Evolutionary conservation across 2,329 filamentous ascomycete species (phyloP).

Genomic region (Lasiodiplodia sp.): DNA sequence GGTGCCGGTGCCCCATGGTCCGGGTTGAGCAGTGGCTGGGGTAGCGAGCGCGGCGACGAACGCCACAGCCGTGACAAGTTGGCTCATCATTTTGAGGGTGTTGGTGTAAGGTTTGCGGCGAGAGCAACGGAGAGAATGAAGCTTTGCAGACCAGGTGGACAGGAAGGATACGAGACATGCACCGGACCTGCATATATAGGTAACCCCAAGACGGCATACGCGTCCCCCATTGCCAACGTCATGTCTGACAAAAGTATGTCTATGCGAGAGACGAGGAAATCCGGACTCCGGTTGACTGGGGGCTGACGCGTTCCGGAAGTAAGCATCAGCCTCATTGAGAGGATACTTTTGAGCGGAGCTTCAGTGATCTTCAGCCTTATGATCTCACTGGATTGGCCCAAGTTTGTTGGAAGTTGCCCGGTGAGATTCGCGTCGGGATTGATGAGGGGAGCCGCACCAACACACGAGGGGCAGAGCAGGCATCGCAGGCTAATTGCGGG

Average conservation of each 20-base stretch:
- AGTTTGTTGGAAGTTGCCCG: neutral
- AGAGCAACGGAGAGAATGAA: constrained; percentile 6
- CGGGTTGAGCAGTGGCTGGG: constrained; percentile 17
- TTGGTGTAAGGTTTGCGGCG: constrained; percentile 33
- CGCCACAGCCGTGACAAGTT: constrained; percentile 23
- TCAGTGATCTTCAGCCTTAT: constrained; percentile 27
- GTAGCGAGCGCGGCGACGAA: constrained; percentile 18
- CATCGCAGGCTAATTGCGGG: constrained; percentile 15
- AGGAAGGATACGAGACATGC: constrained; percentile 1
- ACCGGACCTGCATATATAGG: constrained; percentile 25
- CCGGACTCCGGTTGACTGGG: constrained; percentile 9
- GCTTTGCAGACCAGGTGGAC: constrained; percentile 1
- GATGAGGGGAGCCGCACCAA: constrained; percentile 24
- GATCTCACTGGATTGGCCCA: constrained; percentile 22
- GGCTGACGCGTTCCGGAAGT: constrained; percentile 28
- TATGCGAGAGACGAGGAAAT: neutral
- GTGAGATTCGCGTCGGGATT: constrained; percentile 24
- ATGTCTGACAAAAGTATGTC: constrained; percentile 12
- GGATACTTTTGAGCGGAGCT: neutral
- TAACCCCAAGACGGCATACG: constrained; percentile 21
- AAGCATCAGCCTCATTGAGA: constrained; percentile 25
- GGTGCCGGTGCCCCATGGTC: constrained; percentile 17
- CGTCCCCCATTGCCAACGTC: constrained; percentile 18
- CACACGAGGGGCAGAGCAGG: constrained; percentile 8
- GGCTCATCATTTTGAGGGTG: constrained; percentile 30